Percentiles rank a stretch among this genome's conserved stretches.
These are phyloP conservation scores for Lachancea lanzarotensis DNA, from an alignment of 805 yeast genomes.

Conservation along the genomic window DNA sequence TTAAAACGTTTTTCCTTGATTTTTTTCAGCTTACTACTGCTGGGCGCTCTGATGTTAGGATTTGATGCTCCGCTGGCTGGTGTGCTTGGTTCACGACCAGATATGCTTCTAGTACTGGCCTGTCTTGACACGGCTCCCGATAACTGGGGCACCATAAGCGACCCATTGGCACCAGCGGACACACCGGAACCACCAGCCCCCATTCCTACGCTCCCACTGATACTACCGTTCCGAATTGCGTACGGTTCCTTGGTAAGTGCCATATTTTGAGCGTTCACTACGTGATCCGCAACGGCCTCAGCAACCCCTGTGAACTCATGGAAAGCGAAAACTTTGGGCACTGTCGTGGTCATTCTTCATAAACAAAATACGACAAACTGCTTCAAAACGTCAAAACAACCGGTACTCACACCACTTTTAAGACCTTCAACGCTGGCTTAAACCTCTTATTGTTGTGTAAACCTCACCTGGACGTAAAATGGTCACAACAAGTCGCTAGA, in stretches of 20 bases:
- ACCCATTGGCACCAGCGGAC: constrained; percentile 9
- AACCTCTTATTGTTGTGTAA: neutral
- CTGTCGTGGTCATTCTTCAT: constrained; percentile 73
- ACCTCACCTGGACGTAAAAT: neutral
- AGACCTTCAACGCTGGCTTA: too few species aligned
- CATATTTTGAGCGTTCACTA: constrained; percentile 76
- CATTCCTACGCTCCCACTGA: neutral
- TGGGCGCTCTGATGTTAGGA: constrained; percentile 3
- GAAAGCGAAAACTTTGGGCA: constrained; percentile 88
- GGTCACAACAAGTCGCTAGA: neutral
- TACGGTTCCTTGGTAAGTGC: constrained; percentile 25
- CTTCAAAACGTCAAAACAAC: too few species aligned
- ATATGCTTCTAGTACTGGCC: constrained; percentile 7
- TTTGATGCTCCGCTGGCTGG: constrained; percentile 5
- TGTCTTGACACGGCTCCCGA: constrained; percentile 6
- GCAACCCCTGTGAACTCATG: constrained; percentile 88
- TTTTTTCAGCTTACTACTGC: constrained; percentile 39
- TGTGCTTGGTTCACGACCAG: constrained; percentile 6
- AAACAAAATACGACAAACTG: neutral
- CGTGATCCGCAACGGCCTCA: constrained; percentile 94
- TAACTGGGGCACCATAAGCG: neutral
- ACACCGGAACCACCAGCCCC: too few species aligned
- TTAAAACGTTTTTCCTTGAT: constrained; percentile 68
- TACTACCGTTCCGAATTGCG: constrained; percentile 6
- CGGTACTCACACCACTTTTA: too few species aligned